Evolutionary conservation across 1,284 basidiomycete genomes (phyloP).

Genomic region (Moesziomyces aphidis): DNA sequence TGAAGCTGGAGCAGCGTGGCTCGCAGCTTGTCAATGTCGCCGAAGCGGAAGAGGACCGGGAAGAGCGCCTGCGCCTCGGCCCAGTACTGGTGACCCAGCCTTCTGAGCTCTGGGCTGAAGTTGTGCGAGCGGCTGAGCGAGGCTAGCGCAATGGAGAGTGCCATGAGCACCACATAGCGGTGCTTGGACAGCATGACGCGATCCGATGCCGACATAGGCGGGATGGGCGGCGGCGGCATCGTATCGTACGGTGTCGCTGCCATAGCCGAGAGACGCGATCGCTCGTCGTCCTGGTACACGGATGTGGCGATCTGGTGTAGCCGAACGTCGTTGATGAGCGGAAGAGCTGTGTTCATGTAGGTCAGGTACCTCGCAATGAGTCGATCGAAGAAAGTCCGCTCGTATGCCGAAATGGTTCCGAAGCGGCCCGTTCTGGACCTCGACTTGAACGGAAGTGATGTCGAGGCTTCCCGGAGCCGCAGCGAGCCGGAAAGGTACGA

Average conservation of each 20-base stretch:
- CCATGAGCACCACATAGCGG: constrained; percentile 36
- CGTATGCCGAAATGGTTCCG: constrained; percentile 35
- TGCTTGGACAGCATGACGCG: constrained; percentile 27
- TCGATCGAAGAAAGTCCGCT: constrained; percentile 36
- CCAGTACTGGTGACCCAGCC: constrained; percentile 44
- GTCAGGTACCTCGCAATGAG: constrained; percentile 40
- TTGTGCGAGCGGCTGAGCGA: constrained; percentile 45
- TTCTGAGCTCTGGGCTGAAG: constrained; percentile 44
- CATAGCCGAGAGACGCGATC: constrained; percentile 13
- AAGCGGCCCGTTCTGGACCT: constrained; percentile 19
- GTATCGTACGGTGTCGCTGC: constrained; percentile 11
- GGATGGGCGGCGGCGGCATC: constrained; percentile 37
- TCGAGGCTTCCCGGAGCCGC: constrained; percentile 12
- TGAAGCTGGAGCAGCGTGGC: constrained; percentile 38
- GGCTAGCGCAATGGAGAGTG: constrained; percentile 35
- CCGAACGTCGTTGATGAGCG: constrained; percentile 33
- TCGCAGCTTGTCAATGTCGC: constrained; percentile 41
- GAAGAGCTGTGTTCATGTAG: constrained; percentile 46
- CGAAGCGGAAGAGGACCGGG: constrained; percentile 15
- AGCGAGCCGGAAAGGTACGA: constrained; percentile 14
- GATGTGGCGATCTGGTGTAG: constrained; percentile 30
- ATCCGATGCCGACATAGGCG: constrained; percentile 14
- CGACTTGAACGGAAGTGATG: constrained; percentile 14
- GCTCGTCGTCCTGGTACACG: constrained; percentile 34
- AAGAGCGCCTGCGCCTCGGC: constrained; percentile 31